phyloP scores from a whole-genome alignment of 495 filamentous ascomycete genomes.

The Tetracladium setigerum region DNA sequence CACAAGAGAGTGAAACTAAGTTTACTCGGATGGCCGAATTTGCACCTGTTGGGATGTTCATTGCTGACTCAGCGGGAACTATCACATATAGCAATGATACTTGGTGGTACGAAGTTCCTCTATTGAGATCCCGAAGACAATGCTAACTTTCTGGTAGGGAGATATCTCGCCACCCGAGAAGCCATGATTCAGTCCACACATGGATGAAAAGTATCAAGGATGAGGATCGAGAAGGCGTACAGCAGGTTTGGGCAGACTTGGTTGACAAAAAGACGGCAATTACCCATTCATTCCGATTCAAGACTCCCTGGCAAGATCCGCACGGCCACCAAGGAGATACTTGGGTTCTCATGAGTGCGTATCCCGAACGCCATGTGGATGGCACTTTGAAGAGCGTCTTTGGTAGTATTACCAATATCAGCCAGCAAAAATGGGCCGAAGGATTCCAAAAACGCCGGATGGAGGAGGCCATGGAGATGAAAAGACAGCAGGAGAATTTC shows the following conservation, averaged over 20 bases:
- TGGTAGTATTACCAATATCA: constrained; percentile 51
- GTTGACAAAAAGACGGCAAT: constrained; percentile 46
- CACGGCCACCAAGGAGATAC: constrained; percentile 53
- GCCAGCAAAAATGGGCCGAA: constrained; percentile 52
- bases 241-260: constrained; percentile 48
- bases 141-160: no score
- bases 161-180: constrained; percentile 50
- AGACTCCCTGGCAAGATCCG: constrained; percentile 48
- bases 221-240: constrained; percentile 48
- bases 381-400: constrained; percentile 61
- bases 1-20: constrained; percentile 60
- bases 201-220: constrained; percentile 63
- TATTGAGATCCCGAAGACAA: no score
- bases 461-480: constrained; percentile 55
- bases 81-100: constrained; percentile 68
- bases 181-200: constrained; percentile 35
- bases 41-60: constrained; percentile 65
- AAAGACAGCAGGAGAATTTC: constrained; percentile 71
- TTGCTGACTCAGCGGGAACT: constrained; percentile 49
- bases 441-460: constrained; percentile 53
- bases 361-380: constrained; percentile 50
- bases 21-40: constrained; percentile 72
- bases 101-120: no score
- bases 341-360: constrained; percentile 65
- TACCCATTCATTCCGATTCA: constrained; percentile 62